Conservation (phyloP, 73 alveolate species). For the Diophrys sp. region DNA sequence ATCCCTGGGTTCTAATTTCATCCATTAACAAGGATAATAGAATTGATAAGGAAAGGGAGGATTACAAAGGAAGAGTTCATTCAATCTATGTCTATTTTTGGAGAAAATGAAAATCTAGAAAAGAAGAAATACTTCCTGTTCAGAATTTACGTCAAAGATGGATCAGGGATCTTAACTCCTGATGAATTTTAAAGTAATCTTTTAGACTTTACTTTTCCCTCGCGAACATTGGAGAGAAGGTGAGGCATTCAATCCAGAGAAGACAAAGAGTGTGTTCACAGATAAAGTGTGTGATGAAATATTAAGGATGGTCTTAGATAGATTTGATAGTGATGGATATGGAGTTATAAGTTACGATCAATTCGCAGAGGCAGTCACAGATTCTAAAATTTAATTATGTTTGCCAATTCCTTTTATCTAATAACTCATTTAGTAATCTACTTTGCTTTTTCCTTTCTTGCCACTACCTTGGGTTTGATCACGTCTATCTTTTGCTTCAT, state of each 20-base stretch:
- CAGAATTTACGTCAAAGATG: background rate
- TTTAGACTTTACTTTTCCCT: background rate
- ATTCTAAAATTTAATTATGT: background rate
- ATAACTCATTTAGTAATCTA: too few species aligned
- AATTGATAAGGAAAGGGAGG: background rate
- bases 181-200: background rate
- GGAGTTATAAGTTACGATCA: background rate
- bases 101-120: background rate
- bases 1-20: background rate
- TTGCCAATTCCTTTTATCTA: background rate
- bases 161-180: background rate
- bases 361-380: background rate
- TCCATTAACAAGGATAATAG: background rate
- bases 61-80: background rate
- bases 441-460: too few species aligned
- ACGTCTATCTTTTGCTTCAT: conserved; percentile 1
- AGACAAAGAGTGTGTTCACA: background rate
- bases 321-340: background rate
- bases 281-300: background rate
- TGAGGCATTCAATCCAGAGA: background rate
- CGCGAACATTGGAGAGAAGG: background rate
- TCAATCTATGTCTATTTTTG: background rate
- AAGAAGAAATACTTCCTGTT: background rate
- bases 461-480: conserved; percentile 27
- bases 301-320: background rate